Evolutionary conservation across 192 early-diverging fungal genomes (phyloP).

Genomic region (Gorgonomyces haynaldii): DNA sequence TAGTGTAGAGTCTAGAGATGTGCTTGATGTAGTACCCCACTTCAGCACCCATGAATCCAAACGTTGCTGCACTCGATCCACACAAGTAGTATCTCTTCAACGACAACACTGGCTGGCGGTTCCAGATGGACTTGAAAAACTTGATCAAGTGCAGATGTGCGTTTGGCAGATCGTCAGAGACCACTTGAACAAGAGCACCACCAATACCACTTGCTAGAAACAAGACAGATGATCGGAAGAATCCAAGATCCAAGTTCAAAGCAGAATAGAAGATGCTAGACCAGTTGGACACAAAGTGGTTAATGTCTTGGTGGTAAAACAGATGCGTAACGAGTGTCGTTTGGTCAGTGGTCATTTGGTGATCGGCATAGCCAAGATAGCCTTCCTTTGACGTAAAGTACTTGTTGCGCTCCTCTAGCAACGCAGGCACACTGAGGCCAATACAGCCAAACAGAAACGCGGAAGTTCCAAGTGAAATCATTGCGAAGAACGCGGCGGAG

Average conservation of each 20-base stretch:
- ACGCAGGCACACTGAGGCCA: too few species aligned
- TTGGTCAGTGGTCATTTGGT: neutral
- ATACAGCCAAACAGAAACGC: too few species aligned
- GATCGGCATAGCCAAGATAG: too few species aligned
- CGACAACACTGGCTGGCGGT: neutral
- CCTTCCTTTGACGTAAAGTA: too few species aligned
- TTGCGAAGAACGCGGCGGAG: too few species aligned
- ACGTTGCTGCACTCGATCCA: neutral
- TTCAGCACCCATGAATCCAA: conserved; percentile 4
- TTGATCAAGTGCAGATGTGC: too few species aligned
- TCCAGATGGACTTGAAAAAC: neutral
- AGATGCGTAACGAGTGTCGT: neutral
- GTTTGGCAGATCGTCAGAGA: neutral
- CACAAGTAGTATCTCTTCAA: neutral
- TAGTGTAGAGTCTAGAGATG: neutral
- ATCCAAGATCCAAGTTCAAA: neutral
- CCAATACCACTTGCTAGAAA: neutral
- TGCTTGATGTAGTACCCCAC: neutral
- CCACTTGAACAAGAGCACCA: neutral
- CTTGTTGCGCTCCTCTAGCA: too few species aligned
- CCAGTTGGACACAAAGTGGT: neutral
- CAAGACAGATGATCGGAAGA: neutral
- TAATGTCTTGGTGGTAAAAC: neutral
- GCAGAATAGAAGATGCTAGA: neutral
- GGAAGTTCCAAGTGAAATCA: too few species aligned